Base-by-base conservation (phyloP, 78 protist species). In the Isochrysis galbana region DNA sequence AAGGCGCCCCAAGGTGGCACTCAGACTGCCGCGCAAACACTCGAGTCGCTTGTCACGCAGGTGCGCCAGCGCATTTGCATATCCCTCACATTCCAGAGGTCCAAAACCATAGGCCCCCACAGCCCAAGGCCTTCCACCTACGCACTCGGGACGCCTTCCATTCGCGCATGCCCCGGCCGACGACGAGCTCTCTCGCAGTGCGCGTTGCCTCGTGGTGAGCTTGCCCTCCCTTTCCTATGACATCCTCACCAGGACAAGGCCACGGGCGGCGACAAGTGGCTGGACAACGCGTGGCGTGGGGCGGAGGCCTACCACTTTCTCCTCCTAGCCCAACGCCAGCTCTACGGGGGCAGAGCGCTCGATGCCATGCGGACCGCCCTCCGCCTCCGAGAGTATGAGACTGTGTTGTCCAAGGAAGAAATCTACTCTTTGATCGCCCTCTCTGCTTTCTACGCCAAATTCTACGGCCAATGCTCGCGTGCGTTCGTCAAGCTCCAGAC, bases 251-350 rank as follows among this genome's bases (percentile, higher is more conserved):
- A 54, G 36, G 93, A 74, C 80, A 0, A 2, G 87, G 83, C 78
- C 45, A 47, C 90, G 29, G 90, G 74, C 45, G 72, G 41, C 74
- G 90, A 86, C 90, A 51, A 34, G 47, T 36, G 32, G 90, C 90
- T 86, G 38, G 90, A 48, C 87, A 78, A 44, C 22, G 82, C 94
- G 78, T 96, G 98, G 98, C 39, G 69, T 7, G 96, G 95, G 17
- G 98, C 97, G 2, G 96, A 96, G 91, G 98, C 96, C 36, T 92
- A 61, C 55, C 97, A 96, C 86, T 96, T 92, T n/a, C 91, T 96
- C 94, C 72, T 41, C 51, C 32, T 96, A 96, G 90, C 89, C 95
- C 54, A 87, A 91, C 70, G 90, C 39, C 10, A 91, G 92, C 25
- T 4, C 78, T n/a, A n/a, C n/a, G n/a, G n/a, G n/a, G n/a, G n/a